Percentiles rank a stretch among this genome's conserved stretches.
phyloP scores from a whole-genome alignment of 352 stramenopile genomes.

The Phytopythium chamaehyphon region DNA sequence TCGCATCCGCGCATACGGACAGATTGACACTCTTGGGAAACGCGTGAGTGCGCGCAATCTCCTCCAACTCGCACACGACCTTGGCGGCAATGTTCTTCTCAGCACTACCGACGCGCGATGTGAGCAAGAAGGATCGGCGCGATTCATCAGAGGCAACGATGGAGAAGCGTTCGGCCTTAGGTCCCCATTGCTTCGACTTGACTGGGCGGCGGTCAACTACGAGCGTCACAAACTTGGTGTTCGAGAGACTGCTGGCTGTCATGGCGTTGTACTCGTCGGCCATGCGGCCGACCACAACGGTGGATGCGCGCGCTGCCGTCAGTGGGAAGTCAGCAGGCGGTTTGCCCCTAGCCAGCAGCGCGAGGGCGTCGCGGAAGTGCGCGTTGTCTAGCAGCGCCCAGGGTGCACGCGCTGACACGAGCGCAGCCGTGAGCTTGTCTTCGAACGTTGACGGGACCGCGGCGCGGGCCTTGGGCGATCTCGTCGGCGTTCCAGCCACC shows the following conservation, averaged over 20 bases:
- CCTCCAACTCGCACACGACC: background rate
- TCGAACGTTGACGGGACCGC: conserved; percentile 9
- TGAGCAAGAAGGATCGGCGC: conserved; percentile 22
- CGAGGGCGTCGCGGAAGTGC: conserved; percentile 21
- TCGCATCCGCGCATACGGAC: conserved; percentile 5
- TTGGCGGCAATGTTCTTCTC: background rate
- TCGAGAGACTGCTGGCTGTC: conserved; percentile 10
- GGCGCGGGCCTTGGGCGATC: background rate
- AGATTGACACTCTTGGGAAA: conserved; percentile 2
- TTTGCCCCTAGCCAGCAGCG: conserved; percentile 5
- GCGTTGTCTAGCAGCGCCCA: conserved; percentile 28
- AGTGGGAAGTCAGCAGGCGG: conserved; percentile 17
- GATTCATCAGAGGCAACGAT: conserved; percentile 20
- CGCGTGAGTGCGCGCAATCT: background rate
- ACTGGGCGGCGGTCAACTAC: background rate
- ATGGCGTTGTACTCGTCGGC: conserved; percentile 19
- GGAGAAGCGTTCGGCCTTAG: background rate
- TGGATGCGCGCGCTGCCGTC: conserved; percentile 17
- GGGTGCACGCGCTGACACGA: conserved; percentile 15
- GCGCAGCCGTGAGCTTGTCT: conserved; percentile 26
- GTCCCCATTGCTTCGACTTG: background rate
- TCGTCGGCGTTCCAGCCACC: background rate
- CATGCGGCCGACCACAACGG: conserved; percentile 21
- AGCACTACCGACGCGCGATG: background rate
- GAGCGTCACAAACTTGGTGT: conserved; percentile 3